A percentile compares a stretch with the other conserved stretches of the same genome.
These are phyloP conservation scores for Fusarium lateritium DNA, from an alignment of 2,329 filamentous ascomycete species.

Conservation along the genomic window DNA sequence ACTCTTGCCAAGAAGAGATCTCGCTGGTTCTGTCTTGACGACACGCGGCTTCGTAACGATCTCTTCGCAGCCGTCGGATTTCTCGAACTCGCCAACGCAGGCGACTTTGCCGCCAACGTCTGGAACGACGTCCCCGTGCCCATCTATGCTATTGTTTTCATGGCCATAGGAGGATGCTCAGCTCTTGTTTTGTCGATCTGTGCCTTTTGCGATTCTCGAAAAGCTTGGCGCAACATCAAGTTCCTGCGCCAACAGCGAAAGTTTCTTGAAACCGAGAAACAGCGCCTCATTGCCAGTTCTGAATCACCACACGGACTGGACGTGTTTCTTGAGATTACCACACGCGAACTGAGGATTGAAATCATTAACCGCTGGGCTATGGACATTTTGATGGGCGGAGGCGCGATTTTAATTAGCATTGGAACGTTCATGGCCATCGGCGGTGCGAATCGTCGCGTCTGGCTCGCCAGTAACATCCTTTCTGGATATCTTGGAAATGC, in stretches of 20 bases:
- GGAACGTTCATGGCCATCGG: constrained; percentile 69
- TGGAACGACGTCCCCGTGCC: constrained; percentile 69
- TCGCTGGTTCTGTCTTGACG: constrained; percentile 24
- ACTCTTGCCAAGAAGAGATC: constrained; percentile 28
- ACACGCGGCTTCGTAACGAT: constrained; percentile 49
- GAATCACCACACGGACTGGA: constrained; percentile 48
- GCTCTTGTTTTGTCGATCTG: constrained; percentile 63
- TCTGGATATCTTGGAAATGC: constrained; percentile 70
- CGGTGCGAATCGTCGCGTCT: constrained; percentile 61
- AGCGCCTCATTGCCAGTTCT: constrained; percentile 6
- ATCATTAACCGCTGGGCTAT: constrained; percentile 65
- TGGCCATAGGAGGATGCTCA: constrained; percentile 66
- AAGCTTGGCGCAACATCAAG: constrained; percentile 62
- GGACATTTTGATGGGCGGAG: constrained; percentile 65
- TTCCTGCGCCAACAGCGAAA: constrained; percentile 60
- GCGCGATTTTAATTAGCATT: constrained; percentile 63
- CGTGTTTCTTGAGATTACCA: constrained; percentile 60
- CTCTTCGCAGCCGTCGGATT: constrained; percentile 59
- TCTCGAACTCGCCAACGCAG: constrained; percentile 69
- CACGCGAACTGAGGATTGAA: constrained; percentile 66
- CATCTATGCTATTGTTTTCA: constrained; percentile 62
- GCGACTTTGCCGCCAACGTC: constrained; percentile 71
- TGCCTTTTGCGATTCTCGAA: constrained; percentile 60
- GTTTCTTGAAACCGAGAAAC: constrained; percentile 48
- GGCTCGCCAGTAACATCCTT: constrained; percentile 64